Conservation (phyloP, 1,139 yeast species). For the Petasospora fabianii region DNA sequence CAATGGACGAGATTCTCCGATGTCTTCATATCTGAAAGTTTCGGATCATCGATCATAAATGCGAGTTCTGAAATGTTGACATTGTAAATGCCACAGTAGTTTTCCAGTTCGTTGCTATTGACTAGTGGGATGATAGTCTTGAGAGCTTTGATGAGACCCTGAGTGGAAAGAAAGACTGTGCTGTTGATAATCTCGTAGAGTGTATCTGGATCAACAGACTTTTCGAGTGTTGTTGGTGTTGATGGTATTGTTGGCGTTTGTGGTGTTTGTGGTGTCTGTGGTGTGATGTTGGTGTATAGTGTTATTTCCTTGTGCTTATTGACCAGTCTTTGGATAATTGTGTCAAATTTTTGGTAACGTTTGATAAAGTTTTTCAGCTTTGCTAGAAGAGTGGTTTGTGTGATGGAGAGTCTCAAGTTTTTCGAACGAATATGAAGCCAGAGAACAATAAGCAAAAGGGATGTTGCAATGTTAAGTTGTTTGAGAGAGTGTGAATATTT, state of each 20-base stretch:
- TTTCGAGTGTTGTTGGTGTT: too few species aligned
- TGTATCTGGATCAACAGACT: too few species aligned
- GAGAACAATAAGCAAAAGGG: conserved; percentile 3
- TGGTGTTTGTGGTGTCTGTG: neutral
- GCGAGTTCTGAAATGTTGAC: conserved; percentile 27
- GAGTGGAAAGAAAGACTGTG: conserved; percentile 26
- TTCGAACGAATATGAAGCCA: conserved; percentile 10
- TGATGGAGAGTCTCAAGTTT: conserved; percentile 9
- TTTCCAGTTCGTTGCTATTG: conserved; percentile 33
- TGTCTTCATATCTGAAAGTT: neutral
- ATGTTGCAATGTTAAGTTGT: neutral
- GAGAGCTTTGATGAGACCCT: conserved; percentile 26
- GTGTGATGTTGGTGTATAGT: conserved; percentile 13
- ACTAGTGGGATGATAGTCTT: conserved; percentile 29
- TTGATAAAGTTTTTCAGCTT: conserved; percentile 18
- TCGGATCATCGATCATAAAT: conserved; percentile 15
- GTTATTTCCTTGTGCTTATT: conserved; percentile 21
- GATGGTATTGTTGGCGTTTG: too few species aligned
- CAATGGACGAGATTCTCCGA: conserved; percentile 16
- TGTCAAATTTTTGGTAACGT: conserved; percentile 19
- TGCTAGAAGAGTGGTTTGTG: conserved; percentile 17
- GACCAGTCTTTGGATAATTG: conserved; percentile 17
- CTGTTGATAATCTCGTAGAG: conserved; percentile 31
- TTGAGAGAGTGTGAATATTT: neutral
- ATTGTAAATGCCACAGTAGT: conserved; percentile 41